Percentiles rank a stretch among this genome's conserved stretches.
phyloP scores from a whole-genome alignment of 441 rosid species.

The Erodium trifolium region DNA sequence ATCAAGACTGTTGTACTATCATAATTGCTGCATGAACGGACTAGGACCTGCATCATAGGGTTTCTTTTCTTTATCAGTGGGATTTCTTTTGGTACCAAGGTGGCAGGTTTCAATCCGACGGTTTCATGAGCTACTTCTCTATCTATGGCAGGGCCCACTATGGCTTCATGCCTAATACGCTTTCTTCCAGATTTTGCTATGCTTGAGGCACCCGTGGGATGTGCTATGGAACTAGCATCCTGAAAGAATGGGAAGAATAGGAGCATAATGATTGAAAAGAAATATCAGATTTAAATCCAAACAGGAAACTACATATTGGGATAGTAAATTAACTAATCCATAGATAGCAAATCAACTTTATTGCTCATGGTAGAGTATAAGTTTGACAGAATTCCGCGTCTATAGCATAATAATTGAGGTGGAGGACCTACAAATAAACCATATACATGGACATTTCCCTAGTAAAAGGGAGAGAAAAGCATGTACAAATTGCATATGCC shows the following conservation, averaged over 20 bases:
- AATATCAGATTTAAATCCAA: constrained; percentile 1
- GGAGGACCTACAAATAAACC: neutral
- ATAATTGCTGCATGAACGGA: constrained; percentile 11
- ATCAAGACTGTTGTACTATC: neutral
- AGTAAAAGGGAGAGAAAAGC: neutral
- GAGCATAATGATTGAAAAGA: neutral
- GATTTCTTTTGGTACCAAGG: constrained; percentile 81
- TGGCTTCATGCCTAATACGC: constrained; percentile 50
- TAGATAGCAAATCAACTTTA: neutral
- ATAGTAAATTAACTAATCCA: neutral
- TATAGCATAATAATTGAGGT: neutral
- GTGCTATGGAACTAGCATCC: constrained; percentile 34
- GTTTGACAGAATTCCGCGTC: neutral
- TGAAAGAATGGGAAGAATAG: constrained; percentile 18
- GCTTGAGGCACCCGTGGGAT: constrained; percentile 22
- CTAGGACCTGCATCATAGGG: constrained; percentile 63
- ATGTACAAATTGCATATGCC: neutral
- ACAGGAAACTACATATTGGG: neutral
- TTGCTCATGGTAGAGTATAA: neutral
- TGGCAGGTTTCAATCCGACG: constrained; percentile 73
- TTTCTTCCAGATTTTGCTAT: constrained; percentile 43
- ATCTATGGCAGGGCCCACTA: constrained; percentile 73
- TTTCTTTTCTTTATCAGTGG: constrained; percentile 77
- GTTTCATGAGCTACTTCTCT: constrained; percentile 70
- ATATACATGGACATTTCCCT: neutral